phyloP scores from a whole-genome alignment of 2,329 filamentous ascomycete genomes.

The Cordyceps sp. region DNA sequence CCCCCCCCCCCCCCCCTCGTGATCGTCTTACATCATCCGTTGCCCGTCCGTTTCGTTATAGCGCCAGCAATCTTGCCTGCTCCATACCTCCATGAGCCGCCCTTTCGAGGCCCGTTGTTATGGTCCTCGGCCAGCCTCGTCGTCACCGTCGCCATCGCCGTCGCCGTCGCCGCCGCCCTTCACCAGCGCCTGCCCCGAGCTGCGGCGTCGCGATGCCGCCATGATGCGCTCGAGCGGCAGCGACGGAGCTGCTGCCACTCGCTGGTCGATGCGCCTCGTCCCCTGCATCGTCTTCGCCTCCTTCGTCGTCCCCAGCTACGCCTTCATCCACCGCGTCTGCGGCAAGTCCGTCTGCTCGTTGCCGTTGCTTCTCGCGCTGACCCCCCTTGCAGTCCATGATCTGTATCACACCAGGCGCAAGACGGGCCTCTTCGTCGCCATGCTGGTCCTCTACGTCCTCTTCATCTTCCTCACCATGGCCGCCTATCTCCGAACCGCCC shows the following conservation, averaged over 20 bases:
- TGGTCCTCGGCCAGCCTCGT: too few species aligned
- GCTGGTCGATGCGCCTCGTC: conserved; percentile 36
- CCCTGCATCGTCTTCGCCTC: conserved; percentile 51
- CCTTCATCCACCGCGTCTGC: conserved; percentile 49
- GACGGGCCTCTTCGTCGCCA: conserved; percentile 42
- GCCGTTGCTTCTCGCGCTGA: neutral
- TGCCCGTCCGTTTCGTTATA: too few species aligned
- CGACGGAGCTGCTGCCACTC: conserved; percentile 12
- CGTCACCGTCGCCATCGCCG: too few species aligned
- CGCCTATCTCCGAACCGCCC: conserved; percentile 56
- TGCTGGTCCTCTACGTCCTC: conserved; percentile 58
- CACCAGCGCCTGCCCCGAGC: too few species aligned
- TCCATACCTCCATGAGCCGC: too few species aligned
- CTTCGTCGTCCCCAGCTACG: conserved; percentile 56
- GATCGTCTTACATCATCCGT: too few species aligned
- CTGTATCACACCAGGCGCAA: conserved; percentile 36
- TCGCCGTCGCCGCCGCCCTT: too few species aligned
- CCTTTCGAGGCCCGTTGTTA: too few species aligned
- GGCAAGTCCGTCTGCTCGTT: conserved; percentile 28
- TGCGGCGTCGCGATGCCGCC: conserved; percentile 10
- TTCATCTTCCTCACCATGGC: conserved; percentile 49
- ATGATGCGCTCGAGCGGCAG: conserved; percentile 14
- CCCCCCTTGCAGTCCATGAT: conserved; percentile 39
- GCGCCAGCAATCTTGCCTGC: too few species aligned
- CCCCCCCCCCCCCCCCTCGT: too few species aligned